Percentiles rank a stretch among this genome's conserved stretches.
These are phyloP conservation scores for Fomitopsis pulvina DNA, from an alignment of 768 basidiomycete genomes.

Conservation along the genomic window DNA sequence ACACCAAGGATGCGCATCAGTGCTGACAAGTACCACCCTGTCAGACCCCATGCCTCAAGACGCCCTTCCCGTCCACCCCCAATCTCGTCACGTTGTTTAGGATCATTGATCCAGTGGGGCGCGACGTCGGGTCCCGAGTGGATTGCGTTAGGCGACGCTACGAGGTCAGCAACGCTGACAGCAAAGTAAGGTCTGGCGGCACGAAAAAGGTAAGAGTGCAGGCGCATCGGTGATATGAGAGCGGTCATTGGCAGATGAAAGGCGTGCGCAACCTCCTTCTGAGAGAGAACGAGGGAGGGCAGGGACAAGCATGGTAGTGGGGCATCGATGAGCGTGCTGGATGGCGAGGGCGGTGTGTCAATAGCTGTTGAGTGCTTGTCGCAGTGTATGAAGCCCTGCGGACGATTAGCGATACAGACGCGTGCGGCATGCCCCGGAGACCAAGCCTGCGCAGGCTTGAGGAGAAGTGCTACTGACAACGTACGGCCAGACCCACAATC, in stretches of 20 bases:
- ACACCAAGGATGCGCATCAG: slow-evolving; percentile 52
- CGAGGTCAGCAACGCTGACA: slow-evolving; percentile 60
- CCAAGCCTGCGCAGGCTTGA: neutral
- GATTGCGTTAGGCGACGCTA: slow-evolving; percentile 9
- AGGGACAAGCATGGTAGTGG: slow-evolving; percentile 60
- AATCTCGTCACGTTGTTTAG: slow-evolving; percentile 33
- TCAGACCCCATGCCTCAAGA: slow-evolving; percentile 77
- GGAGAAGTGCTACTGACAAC: slow-evolving; percentile 44
- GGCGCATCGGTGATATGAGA: slow-evolving; percentile 39
- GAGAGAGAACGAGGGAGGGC: slow-evolving; percentile 43
- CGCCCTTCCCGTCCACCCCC: slow-evolving; percentile 36
- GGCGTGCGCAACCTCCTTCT: slow-evolving; percentile 56
- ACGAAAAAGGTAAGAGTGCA: slow-evolving; percentile 50
- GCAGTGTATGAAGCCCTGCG: slow-evolving; percentile 25
- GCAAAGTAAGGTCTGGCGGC: slow-evolving; percentile 54
- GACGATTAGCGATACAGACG: neutral
- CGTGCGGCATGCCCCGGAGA: too few species aligned
- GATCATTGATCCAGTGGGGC: slow-evolving; percentile 27
- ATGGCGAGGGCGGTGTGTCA: neutral
- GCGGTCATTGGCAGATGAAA: slow-evolving; percentile 66
- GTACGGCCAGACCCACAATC: slow-evolving; percentile 68
- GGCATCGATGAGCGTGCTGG: slow-evolving; percentile 25
- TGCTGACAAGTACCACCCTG: slow-evolving; percentile 72
- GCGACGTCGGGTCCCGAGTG: slow-evolving; percentile 14
- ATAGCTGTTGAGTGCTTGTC: neutral